Percentiles rank a stretch among this genome's conserved stretches.
These are phyloP conservation scores for Pleurotus cornucopiae DNA, from an alignment of 768 basidiomycete genomes.

Conservation along the genomic window DNA sequence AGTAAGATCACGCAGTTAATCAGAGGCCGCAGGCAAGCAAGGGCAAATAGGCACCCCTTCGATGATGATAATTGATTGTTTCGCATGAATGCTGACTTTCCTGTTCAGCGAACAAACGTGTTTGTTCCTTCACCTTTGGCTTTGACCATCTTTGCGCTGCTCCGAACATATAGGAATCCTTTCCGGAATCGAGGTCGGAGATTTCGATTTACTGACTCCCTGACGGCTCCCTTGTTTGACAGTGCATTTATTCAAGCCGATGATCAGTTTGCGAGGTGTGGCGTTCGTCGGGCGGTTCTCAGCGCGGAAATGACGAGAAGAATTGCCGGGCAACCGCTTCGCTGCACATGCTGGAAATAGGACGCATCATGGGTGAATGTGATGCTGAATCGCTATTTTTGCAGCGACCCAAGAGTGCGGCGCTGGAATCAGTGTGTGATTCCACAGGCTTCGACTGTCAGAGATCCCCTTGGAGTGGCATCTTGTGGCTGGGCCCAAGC, in stretches of 20 bases:
- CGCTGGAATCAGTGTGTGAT: neutral
- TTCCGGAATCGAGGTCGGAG: neutral
- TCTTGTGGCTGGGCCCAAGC: neutral
- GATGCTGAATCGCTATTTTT: neutral
- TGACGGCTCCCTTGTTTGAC: neutral
- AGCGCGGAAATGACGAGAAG: neutral
- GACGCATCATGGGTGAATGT: neutral
- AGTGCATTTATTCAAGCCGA: neutral
- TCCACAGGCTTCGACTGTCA: neutral
- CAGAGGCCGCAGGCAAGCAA: neutral
- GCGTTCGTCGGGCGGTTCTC: neutral
- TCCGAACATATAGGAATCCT: neutral
- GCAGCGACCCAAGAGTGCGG: neutral
- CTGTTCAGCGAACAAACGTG: neutral
- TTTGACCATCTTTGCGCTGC: neutral
- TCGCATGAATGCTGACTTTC: slow-evolving; percentile 1
- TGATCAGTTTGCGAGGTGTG: neutral
- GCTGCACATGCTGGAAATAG: neutral
- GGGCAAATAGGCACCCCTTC: neutral
- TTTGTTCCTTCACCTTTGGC: neutral
- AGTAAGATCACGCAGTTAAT: no score
- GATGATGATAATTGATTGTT: neutral
- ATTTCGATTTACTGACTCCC: neutral
- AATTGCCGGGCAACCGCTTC: neutral
- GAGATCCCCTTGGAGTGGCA: neutral